A percentile compares a stretch with the other conserved stretches of the same genome.
Evolutionary conservation across 805 yeast genomes (phyloP).

Genomic region (Komagataella mondaviorum): DNA sequence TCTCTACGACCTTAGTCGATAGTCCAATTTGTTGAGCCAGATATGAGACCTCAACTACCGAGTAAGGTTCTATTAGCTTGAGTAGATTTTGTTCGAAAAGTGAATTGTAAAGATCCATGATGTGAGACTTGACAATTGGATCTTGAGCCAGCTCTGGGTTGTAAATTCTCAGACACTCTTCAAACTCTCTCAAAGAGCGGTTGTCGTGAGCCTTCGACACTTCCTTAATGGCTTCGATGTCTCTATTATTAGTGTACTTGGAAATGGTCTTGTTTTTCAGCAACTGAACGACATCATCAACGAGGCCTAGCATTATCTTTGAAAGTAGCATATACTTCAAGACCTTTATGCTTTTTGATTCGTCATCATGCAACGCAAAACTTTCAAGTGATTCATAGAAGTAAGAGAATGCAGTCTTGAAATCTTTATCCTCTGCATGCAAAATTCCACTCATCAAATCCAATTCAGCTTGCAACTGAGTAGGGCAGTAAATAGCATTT

Average conservation of each 20-base stretch:
- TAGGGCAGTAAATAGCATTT: slow-evolving; percentile 91
- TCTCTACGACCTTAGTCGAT: slow-evolving; percentile 80
- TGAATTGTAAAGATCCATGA: slow-evolving; percentile 85
- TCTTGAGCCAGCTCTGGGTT: slow-evolving; percentile 71
- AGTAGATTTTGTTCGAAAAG: slow-evolving; percentile 85
- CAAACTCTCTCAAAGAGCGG: slow-evolving; percentile 85
- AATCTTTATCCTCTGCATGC: slow-evolving; percentile 95
- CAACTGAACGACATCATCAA: slow-evolving; percentile 75
- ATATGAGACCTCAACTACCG: slow-evolving; percentile 88
- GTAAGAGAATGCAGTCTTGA: slow-evolving; percentile 89
- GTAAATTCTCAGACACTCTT: slow-evolving; percentile 62
- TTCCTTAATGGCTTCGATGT: slow-evolving; percentile 92
- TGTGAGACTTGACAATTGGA: slow-evolving; percentile 80
- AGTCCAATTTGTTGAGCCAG: slow-evolving; percentile 81
- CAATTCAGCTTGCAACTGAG: slow-evolving; percentile 85
- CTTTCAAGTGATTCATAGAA: slow-evolving; percentile 94
- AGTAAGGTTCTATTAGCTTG: slow-evolving; percentile 92
- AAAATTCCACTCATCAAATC: slow-evolving; percentile 92
- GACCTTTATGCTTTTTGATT: slow-evolving; percentile 54
- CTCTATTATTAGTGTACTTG: slow-evolving; percentile 42
- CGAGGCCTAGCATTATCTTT: slow-evolving; percentile 81
- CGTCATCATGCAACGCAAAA: slow-evolving; percentile 36
- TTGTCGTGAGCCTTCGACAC: slow-evolving; percentile 82
- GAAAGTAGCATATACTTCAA: slow-evolving; percentile 87
- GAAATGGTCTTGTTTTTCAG: slow-evolving; percentile 51